Evolutionary conservation across 139 green algal species (phyloP).

Genomic region (Medakamo hakoo): DNA sequence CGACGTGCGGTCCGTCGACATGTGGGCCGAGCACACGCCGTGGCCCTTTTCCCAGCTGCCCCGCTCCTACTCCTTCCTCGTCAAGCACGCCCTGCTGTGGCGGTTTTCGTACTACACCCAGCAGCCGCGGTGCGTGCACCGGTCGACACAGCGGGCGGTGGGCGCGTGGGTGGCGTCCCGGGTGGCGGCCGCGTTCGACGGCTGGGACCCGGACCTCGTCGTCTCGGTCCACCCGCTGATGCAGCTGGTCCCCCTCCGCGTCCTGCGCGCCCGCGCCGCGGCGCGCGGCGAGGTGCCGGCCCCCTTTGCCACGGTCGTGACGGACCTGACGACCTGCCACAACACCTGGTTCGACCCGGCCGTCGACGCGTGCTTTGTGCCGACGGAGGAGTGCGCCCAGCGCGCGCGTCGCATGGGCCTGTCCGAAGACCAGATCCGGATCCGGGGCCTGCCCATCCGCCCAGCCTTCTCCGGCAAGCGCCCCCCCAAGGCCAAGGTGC

Average conservation of each 20-base stretch:
- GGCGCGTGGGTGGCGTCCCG: conserved; percentile 15
- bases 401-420: conserved; percentile 33
- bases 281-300: conserved; percentile 31
- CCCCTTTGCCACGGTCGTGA: conserved; percentile 91
- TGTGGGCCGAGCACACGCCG: conserved; percentile 87
- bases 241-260: conserved; percentile 70
- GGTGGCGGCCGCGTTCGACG: conserved; percentile 35
- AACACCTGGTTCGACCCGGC: conserved; percentile 80
- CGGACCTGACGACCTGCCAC: conserved; percentile 94
- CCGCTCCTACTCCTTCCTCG: conserved; percentile 87
- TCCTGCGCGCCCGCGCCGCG: conserved; percentile 34
- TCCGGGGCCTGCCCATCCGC: conserved; percentile 81
- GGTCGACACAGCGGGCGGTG: conserved; percentile 35
- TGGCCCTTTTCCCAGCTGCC: conserved; percentile 74
- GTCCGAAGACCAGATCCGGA: conserved; percentile 28
- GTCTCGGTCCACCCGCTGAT: conserved; percentile 96
- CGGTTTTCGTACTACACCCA: conserved; percentile 28
- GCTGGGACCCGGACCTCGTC: conserved; percentile 59
- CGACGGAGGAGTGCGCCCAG: conserved; percentile 32
- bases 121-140: conserved; percentile 58
- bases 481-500: conserved; percentile 24
- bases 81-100: conserved; percentile 63
- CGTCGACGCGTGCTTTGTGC: conserved; percentile 71
- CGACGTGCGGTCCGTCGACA: conserved; percentile 52
- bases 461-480: conserved; percentile 63